These are phyloP conservation scores for Glarea lozoyensis DNA, from an alignment of 495 filamentous ascomycete species.

Conservation along the genomic window DNA sequence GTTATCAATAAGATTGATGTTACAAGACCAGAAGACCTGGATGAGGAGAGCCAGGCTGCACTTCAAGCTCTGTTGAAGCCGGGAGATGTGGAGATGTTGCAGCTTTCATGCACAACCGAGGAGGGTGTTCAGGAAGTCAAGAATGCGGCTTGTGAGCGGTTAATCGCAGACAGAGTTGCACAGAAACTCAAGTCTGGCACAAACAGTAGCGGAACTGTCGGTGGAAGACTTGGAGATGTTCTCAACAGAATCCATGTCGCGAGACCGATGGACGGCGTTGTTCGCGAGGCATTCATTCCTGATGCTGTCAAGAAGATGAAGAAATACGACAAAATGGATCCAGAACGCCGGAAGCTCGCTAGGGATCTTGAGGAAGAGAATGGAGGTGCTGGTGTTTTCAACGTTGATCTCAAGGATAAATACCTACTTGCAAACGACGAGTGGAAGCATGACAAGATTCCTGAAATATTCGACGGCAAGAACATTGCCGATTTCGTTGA, in stretches of 20 bases:
- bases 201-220: conserved; percentile 58
- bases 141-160: conserved; percentile 86
- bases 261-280: conserved; percentile 70
- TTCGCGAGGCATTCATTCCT: conserved; percentile 79
- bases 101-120: conserved; percentile 87
- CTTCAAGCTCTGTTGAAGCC: conserved; percentile 73
- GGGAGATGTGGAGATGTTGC: conserved; percentile 81
- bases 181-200: conserved; percentile 92
- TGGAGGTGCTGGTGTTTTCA: conserved; percentile 92
- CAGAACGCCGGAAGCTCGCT: conserved; percentile 65
- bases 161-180: conserved; percentile 84
- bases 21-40: conserved; percentile 77
- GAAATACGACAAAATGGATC: conserved; percentile 87
- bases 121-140: conserved; percentile 92
- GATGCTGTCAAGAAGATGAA: conserved; percentile 69
- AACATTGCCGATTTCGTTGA: conserved; percentile 97
- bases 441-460: conserved; percentile 94
- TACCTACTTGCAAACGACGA: conserved; percentile 77
- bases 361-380: conserved; percentile 88
- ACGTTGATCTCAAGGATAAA: conserved; percentile 77
- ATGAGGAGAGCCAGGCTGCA: conserved; percentile 66
- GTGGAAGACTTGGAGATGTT: conserved; percentile 76
- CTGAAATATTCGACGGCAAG: conserved; percentile 85
- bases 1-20: conserved; percentile 98
- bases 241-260: conserved; percentile 93